Evolutionary conservation across 495 filamentous ascomycete species (phyloP).

Genomic region (Trichoderma orchidacearum): DNA sequence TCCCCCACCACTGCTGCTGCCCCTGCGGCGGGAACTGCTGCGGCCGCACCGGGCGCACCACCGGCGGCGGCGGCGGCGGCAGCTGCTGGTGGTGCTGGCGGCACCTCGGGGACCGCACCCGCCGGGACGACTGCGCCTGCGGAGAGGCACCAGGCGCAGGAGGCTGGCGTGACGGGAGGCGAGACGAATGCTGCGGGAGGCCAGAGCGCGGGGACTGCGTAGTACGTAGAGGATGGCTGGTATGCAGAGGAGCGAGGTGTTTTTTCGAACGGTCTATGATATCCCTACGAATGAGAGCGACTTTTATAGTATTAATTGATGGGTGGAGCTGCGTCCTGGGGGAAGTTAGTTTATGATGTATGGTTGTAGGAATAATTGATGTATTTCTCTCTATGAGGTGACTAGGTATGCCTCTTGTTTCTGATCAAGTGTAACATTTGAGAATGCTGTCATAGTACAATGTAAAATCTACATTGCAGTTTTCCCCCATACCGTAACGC

Average conservation of each 20-base stretch:
- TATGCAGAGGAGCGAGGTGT: not conserved
- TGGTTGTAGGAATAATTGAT: not conserved
- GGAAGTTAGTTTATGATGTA: not conserved
- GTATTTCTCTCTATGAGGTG: too few relatives aligned
- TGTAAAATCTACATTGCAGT: too few relatives aligned
- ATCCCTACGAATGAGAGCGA: not conserved
- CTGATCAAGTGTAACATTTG: too few relatives aligned
- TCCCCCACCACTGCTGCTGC: not conserved
- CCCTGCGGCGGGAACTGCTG: not conserved
- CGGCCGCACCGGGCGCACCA: not conserved
- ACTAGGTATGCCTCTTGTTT: too few relatives aligned
- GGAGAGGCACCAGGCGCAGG: slow-evolving; percentile 1
- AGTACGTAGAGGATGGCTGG: not conserved
- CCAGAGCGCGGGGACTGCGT: too few relatives aligned
- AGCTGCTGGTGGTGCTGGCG: not conserved
- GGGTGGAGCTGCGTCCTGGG: too few relatives aligned
- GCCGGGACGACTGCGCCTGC: not conserved
- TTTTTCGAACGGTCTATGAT: not conserved
- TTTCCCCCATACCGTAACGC: too few relatives aligned
- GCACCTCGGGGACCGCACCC: not conserved
- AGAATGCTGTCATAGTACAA: too few relatives aligned
- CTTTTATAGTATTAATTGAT: too few relatives aligned
- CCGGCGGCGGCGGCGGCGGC: not conserved
- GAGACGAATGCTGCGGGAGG: not conserved
- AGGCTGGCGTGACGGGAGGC: not conserved